Evolutionary conservation across 2,329 filamentous ascomycete species (phyloP).

Genomic region (Alternaria arbusti): DNA sequence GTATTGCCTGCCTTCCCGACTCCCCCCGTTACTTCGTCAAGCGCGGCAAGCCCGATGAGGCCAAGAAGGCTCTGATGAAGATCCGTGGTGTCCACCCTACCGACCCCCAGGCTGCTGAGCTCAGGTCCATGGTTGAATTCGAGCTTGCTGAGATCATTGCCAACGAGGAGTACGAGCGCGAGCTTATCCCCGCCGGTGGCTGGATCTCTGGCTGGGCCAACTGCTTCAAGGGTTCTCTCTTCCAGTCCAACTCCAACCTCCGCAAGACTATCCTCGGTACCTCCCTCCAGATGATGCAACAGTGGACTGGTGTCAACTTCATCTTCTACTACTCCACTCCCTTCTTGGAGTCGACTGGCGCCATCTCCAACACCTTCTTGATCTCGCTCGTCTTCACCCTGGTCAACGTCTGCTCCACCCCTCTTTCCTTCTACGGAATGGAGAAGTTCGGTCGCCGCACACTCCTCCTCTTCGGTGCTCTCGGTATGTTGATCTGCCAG

Average conservation of each 20-base stretch:
- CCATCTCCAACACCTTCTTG: slow-evolving; percentile 78
- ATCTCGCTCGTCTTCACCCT: slow-evolving; percentile 86
- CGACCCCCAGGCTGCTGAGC: background rate
- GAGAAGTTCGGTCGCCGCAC: slow-evolving; percentile 82
- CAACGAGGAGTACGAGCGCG: slow-evolving; percentile 82
- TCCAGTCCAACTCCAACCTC: slow-evolving; percentile 58
- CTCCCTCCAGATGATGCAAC: slow-evolving; percentile 59
- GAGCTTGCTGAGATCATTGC: slow-evolving; percentile 87
- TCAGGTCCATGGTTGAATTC: slow-evolving; percentile 59
- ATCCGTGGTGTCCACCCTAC: background rate
- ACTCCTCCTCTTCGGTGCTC: slow-evolving; percentile 78
- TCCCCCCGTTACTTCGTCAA: slow-evolving; percentile 87
- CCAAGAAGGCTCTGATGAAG: slow-evolving; percentile 36
- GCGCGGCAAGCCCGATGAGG: slow-evolving; percentile 76
- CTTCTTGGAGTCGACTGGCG: slow-evolving; percentile 76
- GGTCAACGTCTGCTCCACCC: slow-evolving; percentile 86
- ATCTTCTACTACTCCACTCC: slow-evolving; percentile 70
- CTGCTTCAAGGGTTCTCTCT: slow-evolving; percentile 65
- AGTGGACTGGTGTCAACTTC: slow-evolving; percentile 85
- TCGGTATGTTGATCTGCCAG: slow-evolving; percentile 85
- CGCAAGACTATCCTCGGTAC: slow-evolving; percentile 57
- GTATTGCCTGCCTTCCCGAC: slow-evolving; percentile 80
- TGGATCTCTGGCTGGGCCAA: slow-evolving; percentile 64
- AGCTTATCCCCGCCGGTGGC: slow-evolving; percentile 54
- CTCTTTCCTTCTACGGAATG: slow-evolving; percentile 84